These are phyloP conservation scores for Globisporangium heterothallicum DNA, from an alignment of 352 stramenopile genomes.

Conservation along the genomic window DNA sequence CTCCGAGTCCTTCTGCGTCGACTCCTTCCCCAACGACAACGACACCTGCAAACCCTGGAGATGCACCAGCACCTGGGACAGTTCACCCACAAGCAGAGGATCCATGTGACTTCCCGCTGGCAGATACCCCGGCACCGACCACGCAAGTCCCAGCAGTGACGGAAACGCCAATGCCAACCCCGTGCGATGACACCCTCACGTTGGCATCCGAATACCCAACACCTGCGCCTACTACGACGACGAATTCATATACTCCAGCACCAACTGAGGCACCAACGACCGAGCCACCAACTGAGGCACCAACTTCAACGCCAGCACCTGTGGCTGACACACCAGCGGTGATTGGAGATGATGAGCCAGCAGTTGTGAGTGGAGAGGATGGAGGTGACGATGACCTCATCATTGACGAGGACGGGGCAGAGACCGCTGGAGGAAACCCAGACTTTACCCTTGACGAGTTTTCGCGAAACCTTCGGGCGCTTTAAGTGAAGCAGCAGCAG, in stretches of 20 bases:
- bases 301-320: neutral
- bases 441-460: neutral
- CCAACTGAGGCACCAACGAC: neutral
- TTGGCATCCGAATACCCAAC: neutral
- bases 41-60: too few relatives aligned
- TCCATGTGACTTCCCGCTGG: neutral
- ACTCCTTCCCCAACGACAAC: too few relatives aligned
- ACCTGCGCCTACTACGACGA: neutral
- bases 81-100: neutral
- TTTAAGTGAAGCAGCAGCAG: neutral
- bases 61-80: too few relatives aligned
- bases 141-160: neutral
- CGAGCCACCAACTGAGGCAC: neutral
- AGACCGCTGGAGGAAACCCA: too few relatives aligned
- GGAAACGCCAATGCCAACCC: neutral
- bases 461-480: neutral
- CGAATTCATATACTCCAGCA: too few relatives aligned
- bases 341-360: too few relatives aligned
- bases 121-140: too few relatives aligned
- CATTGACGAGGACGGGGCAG: too few relatives aligned
- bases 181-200: neutral
- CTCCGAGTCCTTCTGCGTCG: too few relatives aligned
- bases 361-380: neutral
- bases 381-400: neutral
- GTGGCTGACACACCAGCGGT: neutral